Evolutionary conservation across 2,329 filamentous ascomycete species (phyloP).

Genomic region (Colletotrichum paranaense): DNA sequence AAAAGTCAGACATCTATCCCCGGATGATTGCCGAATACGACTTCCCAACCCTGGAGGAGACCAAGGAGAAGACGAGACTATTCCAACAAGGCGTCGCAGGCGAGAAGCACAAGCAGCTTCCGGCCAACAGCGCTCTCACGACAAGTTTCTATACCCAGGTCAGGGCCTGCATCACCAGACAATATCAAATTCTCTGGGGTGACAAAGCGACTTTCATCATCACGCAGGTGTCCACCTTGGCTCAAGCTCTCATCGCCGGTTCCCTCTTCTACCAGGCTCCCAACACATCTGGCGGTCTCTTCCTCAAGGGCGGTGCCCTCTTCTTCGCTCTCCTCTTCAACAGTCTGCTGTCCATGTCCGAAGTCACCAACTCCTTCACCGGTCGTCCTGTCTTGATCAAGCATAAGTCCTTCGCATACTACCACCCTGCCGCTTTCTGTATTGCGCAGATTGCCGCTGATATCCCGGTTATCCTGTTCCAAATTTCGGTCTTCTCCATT

Average conservation of each 20-base stretch:
- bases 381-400: slow-evolving; percentile 70
- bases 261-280: slow-evolving; percentile 77
- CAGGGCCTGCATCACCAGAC: slow-evolving; percentile 64
- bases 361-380: slow-evolving; percentile 72
- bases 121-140: slow-evolving; percentile 66
- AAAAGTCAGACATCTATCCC: slow-evolving; percentile 60
- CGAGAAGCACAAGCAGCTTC: slow-evolving; percentile 67
- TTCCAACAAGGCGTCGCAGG: slow-evolving; percentile 64
- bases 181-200: slow-evolving; percentile 74
- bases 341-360: slow-evolving; percentile 71
- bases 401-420: slow-evolving; percentile 68
- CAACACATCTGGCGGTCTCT: slow-evolving; percentile 67
- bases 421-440: slow-evolving; percentile 70
- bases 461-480: slow-evolving; percentile 67
- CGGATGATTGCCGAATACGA: slow-evolving; percentile 66
- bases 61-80: slow-evolving; percentile 59
- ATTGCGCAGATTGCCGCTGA: slow-evolving; percentile 66
- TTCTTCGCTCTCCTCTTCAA: slow-evolving; percentile 75
- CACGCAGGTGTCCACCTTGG: slow-evolving; percentile 68
- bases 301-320: slow-evolving; percentile 71
- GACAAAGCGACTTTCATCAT: slow-evolving; percentile 73
- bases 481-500: slow-evolving; percentile 67
- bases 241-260: slow-evolving; percentile 71
- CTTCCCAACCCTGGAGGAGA: slow-evolving; percentile 62
- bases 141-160: slow-evolving; percentile 66